These are phyloP conservation scores for Neonectria magnoliae DNA, from an alignment of 2,329 filamentous ascomycete genomes.

Conservation along the genomic window DNA sequence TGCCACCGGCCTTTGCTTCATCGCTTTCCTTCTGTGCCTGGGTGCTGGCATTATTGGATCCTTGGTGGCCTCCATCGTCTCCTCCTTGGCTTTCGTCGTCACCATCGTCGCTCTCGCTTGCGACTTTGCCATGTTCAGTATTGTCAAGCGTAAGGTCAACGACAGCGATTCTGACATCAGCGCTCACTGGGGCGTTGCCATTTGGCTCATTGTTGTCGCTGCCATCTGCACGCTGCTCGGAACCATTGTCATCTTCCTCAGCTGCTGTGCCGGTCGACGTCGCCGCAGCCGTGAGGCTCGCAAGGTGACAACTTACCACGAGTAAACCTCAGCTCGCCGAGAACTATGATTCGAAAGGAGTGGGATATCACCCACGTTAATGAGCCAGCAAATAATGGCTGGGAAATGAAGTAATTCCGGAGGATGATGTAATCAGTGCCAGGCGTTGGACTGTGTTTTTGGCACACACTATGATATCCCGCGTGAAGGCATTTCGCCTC, in stretches of 20 bases:
- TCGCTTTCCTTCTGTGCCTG: conserved; percentile 66
- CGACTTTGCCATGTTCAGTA: conserved; percentile 67
- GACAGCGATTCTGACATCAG: conserved; percentile 50
- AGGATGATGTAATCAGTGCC: background rate
- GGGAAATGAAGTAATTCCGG: conserved; percentile 1
- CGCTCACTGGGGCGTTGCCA: conserved; percentile 63
- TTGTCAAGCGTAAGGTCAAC: conserved; percentile 65
- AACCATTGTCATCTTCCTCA: conserved; percentile 67
- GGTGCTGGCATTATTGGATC: conserved; percentile 63
- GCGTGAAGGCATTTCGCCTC: conserved; percentile 6
- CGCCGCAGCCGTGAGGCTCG: conserved; percentile 42
- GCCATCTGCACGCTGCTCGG: conserved; percentile 65
- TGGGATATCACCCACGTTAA: background rate
- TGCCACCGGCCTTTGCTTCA: conserved; percentile 65
- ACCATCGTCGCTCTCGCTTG: conserved; percentile 60
- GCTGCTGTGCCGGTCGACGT: conserved; percentile 65
- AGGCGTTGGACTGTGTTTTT: background rate
- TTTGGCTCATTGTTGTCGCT: conserved; percentile 69
- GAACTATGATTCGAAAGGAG: background rate
- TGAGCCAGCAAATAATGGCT: background rate
- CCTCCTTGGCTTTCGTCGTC: conserved; percentile 62
- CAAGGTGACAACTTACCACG: conserved; percentile 43
- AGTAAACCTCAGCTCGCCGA: conserved; percentile 22
- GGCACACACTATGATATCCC: conserved; percentile 19
- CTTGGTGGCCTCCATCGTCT: conserved; percentile 60